Conservation (phyloP, 2,329 filamentous ascomycete species). For the Fusarium nygamai region DNA sequence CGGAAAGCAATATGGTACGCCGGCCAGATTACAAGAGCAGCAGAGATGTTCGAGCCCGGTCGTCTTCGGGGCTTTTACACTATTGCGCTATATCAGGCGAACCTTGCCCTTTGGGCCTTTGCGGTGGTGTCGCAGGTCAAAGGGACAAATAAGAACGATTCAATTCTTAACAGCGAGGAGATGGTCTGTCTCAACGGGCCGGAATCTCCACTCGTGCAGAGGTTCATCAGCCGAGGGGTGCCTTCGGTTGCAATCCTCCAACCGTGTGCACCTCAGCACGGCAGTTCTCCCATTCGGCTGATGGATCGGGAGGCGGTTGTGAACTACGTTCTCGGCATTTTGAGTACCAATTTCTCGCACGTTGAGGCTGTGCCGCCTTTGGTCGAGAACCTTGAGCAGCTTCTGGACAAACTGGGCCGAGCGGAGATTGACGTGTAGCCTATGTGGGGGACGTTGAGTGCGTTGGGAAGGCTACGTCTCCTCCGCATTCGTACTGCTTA, state of each 20-base stretch:
- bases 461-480: not conserved
- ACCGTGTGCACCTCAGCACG: not conserved
- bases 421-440: not conserved
- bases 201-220: not conserved
- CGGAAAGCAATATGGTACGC: not conserved
- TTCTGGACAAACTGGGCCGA: not conserved
- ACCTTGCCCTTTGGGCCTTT: not conserved
- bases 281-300: not conserved
- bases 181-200: not conserved
- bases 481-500: not conserved
- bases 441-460: not conserved
- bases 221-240: not conserved
- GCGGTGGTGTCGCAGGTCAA: not conserved
- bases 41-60: not conserved
- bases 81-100: not conserved
- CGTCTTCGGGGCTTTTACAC: not conserved
- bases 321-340: not conserved
- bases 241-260: not conserved
- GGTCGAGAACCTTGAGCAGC: not conserved
- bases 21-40: not conserved
- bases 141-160: not conserved
- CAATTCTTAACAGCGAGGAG: not conserved
- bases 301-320: not conserved
- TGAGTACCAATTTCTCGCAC: not conserved
- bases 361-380: not conserved